Percentiles rank a stretch among this genome's conserved stretches.
phyloP scores from a whole-genome alignment of 495 filamentous ascomycete species.

The Penicillium verhagenii region DNA sequence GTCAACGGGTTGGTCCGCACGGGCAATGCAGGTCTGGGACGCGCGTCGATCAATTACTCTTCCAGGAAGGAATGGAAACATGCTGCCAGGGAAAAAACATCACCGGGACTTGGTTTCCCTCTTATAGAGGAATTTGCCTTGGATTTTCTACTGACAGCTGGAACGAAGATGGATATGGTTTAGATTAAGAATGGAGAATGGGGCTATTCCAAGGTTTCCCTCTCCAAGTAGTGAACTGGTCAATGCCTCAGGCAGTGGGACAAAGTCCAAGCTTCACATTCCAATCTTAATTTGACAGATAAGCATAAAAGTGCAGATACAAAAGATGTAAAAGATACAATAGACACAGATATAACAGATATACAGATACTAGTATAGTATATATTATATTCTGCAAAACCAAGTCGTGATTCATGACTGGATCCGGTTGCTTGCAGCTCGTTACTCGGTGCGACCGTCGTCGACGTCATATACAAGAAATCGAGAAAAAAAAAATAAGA shows the following conservation, averaged over 20 bases:
- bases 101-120: background rate
- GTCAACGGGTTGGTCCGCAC: background rate
- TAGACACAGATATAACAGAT: too few relatives aligned
- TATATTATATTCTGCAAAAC: too few relatives aligned
- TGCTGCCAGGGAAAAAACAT: background rate
- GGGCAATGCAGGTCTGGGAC: background rate
- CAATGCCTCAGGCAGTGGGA: constrained; percentile 25
- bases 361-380: too few relatives aligned
- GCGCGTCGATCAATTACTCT: background rate
- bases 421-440: background rate
- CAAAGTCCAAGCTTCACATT: background rate
- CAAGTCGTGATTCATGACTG: background rate
- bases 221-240: too few relatives aligned
- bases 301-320: too few relatives aligned
- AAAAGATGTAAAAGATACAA: too few relatives aligned
- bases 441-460: constrained; percentile 11
- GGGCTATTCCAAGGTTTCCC: too few relatives aligned
- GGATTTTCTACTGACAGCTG: too few relatives aligned
- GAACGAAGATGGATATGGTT: too few relatives aligned
- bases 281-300: background rate
- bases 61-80: background rate
- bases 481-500: constrained; percentile 7
- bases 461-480: constrained; percentile 23
- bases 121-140: too few relatives aligned
- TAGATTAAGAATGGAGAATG: background rate